phyloP scores from a whole-genome alignment of 257 asterid species.

The Marsdenia floribunda region DNA sequence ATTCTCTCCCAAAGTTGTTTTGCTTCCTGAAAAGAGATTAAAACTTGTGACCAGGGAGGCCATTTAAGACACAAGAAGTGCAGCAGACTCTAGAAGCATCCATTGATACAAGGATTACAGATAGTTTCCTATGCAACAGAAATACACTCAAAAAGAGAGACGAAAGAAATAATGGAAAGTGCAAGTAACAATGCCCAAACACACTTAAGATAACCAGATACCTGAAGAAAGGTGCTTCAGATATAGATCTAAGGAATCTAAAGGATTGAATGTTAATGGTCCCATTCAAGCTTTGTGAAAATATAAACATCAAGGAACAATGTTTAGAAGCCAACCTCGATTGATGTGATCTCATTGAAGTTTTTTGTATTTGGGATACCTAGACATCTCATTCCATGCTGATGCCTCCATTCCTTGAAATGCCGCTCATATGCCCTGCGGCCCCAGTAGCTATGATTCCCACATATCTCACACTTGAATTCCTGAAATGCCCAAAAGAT shows the following conservation, averaged over 20 bases:
- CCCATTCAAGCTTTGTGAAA: neutral
- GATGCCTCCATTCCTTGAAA: conserved; percentile 99
- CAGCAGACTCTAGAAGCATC: neutral
- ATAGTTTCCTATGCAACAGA: no score
- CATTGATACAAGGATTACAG: no score
- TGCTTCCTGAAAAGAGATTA: conserved; percentile 60
- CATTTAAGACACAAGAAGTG: neutral
- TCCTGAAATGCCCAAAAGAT: conserved; percentile 45
- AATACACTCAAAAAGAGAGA: no score
- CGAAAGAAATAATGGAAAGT: neutral
- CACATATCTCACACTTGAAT: conserved; percentile 97
- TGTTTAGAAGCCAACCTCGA: conserved; percentile 45
- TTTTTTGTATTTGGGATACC: conserved; percentile 96
- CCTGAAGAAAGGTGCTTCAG: neutral
- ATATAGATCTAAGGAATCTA: neutral
- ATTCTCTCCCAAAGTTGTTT: conserved; percentile 90
- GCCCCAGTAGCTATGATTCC: conserved; percentile 98
- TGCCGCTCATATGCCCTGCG: conserved; percentile 99
- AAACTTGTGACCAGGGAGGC: neutral
- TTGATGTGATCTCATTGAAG: conserved; percentile 89
- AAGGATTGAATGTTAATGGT: neutral
- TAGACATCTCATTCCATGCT: conserved; percentile 98
- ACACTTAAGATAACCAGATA: neutral
- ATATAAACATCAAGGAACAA: neutral
- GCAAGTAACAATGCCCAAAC: neutral